phyloP scores from a whole-genome alignment of 805 yeast species.

The Komagataella mondaviorum region DNA sequence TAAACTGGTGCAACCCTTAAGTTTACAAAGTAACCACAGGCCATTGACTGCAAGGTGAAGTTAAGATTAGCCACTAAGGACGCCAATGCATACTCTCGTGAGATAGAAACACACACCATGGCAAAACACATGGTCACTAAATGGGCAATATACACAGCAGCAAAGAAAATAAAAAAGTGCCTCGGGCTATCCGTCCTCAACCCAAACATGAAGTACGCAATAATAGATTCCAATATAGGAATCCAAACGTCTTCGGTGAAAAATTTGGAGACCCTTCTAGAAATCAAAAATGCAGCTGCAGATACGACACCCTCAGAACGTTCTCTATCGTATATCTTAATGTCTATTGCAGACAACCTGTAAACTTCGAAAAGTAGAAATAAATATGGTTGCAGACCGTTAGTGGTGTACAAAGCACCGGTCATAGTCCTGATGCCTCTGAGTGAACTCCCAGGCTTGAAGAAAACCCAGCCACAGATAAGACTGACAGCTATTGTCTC shows the following conservation, averaged over 20 bases:
- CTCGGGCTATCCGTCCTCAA: conserved; percentile 30
- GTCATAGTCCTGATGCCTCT: conserved; percentile 53
- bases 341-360: conserved; percentile 39
- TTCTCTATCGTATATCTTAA: conserved; percentile 51
- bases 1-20: conserved; percentile 68
- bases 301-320: conserved; percentile 57
- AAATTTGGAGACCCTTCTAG: conserved; percentile 53
- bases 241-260: conserved; percentile 57
- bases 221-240: conserved; percentile 41
- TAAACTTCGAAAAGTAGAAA: conserved; percentile 45
- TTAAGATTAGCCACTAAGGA: conserved; percentile 47
- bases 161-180: conserved; percentile 51
- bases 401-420: conserved; percentile 37
- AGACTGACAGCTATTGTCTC: conserved; percentile 38
- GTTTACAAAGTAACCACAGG: conserved; percentile 73
- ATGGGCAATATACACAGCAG: conserved; percentile 41
- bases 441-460: conserved; percentile 40
- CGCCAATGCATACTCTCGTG: conserved; percentile 49
- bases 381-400: conserved; percentile 41
- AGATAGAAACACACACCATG: conserved; percentile 34
- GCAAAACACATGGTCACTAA: conserved; percentile 44
- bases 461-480: conserved; percentile 69
- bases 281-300: conserved; percentile 49
- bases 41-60: conserved; percentile 62
- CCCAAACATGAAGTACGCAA: conserved; percentile 73